Evolutionary conservation across 208 protist genomes (phyloP).

Genomic region (Wallacemonas sp.): DNA sequence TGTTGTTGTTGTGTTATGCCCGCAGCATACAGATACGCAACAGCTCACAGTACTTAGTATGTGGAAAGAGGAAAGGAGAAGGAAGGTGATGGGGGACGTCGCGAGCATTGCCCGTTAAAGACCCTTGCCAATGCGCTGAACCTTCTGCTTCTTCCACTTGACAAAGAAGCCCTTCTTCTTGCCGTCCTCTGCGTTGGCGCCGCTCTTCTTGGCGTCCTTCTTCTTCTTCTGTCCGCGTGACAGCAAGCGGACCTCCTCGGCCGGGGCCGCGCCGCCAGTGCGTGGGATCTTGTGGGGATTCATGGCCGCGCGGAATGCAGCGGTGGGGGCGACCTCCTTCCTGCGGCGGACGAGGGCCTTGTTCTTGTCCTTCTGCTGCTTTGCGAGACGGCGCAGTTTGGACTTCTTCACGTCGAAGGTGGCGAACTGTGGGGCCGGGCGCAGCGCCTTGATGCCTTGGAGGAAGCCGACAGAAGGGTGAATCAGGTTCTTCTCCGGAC

Average conservation of each 20-base stretch:
- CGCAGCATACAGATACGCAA: too few species aligned
- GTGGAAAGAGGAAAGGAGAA: too few species aligned
- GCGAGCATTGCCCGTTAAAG: constrained; percentile 26
- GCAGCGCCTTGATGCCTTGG: constrained; percentile 74
- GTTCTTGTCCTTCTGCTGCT: constrained; percentile 66
- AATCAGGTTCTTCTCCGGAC: constrained; percentile 69
- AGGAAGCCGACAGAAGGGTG: constrained; percentile 72
- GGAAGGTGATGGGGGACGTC: background rate
- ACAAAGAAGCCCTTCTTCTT: constrained; percentile 37
- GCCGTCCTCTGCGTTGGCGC: constrained; percentile 5
- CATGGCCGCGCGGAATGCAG: constrained; percentile 67
- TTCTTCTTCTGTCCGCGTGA: constrained; percentile 43
- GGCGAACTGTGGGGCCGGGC: constrained; percentile 69
- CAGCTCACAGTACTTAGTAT: too few species aligned
- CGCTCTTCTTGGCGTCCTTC: constrained; percentile 15
- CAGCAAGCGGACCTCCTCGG: constrained; percentile 60
- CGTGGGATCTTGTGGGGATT: constrained; percentile 83
- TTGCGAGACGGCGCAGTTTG: constrained; percentile 70
- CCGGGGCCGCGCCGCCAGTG: constrained; percentile 41
- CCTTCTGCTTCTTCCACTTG: constrained; percentile 71
- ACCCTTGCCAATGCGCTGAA: constrained; percentile 64
- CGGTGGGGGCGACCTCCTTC: constrained; percentile 71
- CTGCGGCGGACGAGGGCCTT: constrained; percentile 48
- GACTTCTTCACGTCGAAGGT: constrained; percentile 78
- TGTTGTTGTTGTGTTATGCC: too few species aligned